These are phyloP conservation scores for Euphorbia pulcherrima DNA, from an alignment of 345 rosid species.

Conservation along the genomic window DNA sequence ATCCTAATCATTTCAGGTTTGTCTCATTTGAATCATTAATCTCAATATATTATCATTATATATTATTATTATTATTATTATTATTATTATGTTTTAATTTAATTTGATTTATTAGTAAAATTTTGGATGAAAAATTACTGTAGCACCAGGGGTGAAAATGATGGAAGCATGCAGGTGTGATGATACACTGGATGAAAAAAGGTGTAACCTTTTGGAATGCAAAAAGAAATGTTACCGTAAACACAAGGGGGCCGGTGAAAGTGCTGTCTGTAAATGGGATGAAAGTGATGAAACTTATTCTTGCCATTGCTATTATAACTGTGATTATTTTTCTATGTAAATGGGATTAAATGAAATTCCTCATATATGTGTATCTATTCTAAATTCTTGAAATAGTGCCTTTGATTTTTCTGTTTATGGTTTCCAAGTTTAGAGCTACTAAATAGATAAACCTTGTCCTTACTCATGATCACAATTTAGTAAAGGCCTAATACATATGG, in stretches of 20 bases:
- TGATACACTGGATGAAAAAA: neutral
- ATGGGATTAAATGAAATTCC: too few species aligned
- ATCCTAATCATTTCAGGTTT: neutral
- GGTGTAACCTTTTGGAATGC: neutral
- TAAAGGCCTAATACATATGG: too few species aligned
- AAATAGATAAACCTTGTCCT: too few species aligned
- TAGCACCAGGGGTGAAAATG: neutral
- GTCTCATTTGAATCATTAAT: neutral
- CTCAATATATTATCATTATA: neutral
- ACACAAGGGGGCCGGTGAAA: neutral
- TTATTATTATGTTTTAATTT: too few species aligned
- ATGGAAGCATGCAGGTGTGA: neutral
- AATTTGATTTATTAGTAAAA: neutral
- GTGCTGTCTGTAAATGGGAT: neutral
- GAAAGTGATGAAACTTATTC: neutral
- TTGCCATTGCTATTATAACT: neutral
- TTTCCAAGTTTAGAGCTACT: too few species aligned
- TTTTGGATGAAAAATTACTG: neutral
- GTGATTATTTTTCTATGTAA: neutral
- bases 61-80: too few species aligned
- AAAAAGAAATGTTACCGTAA: neutral
- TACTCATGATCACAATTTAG: too few species aligned
- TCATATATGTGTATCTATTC: too few species aligned
- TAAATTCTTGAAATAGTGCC: neutral
- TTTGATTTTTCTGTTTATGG: too few species aligned